Base-by-base conservation (phyloP, 2,329 filamentous ascomycete genomes). In the Colletotrichum phormii region DNA sequence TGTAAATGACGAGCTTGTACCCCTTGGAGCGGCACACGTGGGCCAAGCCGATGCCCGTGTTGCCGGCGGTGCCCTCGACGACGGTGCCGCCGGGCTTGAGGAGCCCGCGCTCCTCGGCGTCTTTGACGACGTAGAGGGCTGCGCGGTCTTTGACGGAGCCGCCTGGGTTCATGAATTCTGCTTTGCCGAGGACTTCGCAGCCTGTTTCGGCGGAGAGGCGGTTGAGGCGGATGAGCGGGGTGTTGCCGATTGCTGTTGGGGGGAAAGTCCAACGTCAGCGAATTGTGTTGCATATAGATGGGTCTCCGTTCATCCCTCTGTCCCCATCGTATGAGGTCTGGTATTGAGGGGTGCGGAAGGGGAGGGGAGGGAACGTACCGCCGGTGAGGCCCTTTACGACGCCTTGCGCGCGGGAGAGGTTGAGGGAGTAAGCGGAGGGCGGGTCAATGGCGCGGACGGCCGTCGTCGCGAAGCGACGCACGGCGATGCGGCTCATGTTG, bases 101-200 rank as follows among this genome's bases (percentile, higher is more conserved):
- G 3, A 96, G 88, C 0, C 96, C 96, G 71, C 89, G 91, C 84
- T 97, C 94, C 84, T 99, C 97, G 74, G 97, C 97, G 85, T 98
- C 93, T 80, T 94, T 92, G 77, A 99, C 94, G 5, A 98, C 94
- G 85, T 94, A 99, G 61, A 98, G 90, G 4, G 97, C 97, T 2
- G 97, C 97, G 75, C 97, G 94, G 85, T 99, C 97, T 86, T 99
- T 99, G 82, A 99, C 93, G 67, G 93, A 95, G 72, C 97, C 97
- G 77, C 97, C 97, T 1, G 97, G 97, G 87, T 99, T 99, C 88
- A 97, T 97, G 86, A 99, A 99, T 83, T 99, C 97, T 78, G 97
- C 95, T 84, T 99, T 99, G 79, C 96, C 97, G 53, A 98, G 91
- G 71, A 99, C 88, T 78, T 97, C 94, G 88, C 97, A 98, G 76